phyloP scores from a whole-genome alignment of 2,329 filamentous ascomycete species.

The Venturia carpophila region DNA sequence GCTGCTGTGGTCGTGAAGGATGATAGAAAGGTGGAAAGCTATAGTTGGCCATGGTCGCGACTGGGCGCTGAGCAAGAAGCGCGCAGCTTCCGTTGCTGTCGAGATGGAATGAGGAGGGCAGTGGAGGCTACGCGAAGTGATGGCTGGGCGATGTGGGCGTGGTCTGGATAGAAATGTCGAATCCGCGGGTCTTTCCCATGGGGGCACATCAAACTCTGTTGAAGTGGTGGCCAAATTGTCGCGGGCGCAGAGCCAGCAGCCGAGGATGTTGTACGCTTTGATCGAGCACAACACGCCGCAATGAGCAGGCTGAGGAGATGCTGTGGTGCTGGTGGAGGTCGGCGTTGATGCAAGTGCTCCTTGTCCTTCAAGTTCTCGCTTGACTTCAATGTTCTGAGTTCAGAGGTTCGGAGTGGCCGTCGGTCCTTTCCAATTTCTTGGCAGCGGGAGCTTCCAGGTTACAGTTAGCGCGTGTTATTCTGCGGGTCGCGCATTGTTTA shows the following conservation, averaged over 20 bases:
- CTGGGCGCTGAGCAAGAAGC: neutral
- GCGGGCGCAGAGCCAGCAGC: neutral
- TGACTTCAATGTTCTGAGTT: neutral
- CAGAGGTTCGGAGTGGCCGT: neutral
- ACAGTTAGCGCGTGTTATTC: neutral
- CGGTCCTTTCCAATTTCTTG: neutral
- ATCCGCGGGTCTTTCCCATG: neutral
- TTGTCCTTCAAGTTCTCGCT: too few relatives aligned
- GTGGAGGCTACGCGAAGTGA: neutral
- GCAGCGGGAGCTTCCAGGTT: conserved; percentile 1
- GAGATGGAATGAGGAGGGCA: neutral
- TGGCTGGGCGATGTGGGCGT: neutral
- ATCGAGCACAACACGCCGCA: neutral
- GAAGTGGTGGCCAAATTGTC: neutral
- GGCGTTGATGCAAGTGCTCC: neutral
- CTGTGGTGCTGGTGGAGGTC: neutral
- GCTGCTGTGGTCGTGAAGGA: neutral
- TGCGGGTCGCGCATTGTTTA: neutral
- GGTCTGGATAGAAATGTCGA: neutral
- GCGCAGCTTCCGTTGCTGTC: neutral
- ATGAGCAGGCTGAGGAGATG: neutral
- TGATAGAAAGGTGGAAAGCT: neutral
- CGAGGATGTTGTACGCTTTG: neutral
- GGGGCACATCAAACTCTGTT: neutral
- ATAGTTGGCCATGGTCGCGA: conserved; percentile 7